Evolutionary conservation across 1,284 basidiomycete species (phyloP).

Genomic region (Wallemia ichthyophaga): DNA sequence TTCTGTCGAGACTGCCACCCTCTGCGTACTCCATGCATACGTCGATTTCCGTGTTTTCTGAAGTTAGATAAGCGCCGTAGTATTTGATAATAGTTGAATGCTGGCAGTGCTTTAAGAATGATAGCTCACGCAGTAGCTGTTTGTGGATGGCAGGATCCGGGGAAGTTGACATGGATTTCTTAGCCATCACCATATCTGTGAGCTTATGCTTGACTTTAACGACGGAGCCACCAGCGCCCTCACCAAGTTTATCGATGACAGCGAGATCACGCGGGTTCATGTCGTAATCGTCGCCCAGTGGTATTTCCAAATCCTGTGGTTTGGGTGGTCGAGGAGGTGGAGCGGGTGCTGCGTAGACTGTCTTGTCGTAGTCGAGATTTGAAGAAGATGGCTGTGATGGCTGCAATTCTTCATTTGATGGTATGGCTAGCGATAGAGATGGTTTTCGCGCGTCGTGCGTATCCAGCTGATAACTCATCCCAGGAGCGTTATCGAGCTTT

Average conservation of each 20-base stretch:
- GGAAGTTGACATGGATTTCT: constrained; percentile 77
- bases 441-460: not conserved
- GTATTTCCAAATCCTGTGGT: not conserved
- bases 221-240: constrained; percentile 86
- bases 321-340: not conserved
- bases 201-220: constrained; percentile 57
- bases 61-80: constrained; percentile 81
- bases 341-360: not conserved
- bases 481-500: not conserved
- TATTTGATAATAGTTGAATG: constrained; percentile 75
- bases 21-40: constrained; percentile 89
- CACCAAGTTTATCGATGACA: constrained; percentile 45
- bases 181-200: constrained; percentile 52
- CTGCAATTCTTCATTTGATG: not conserved
- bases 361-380: not conserved
- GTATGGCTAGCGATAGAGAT: not conserved
- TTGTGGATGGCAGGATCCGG: constrained; percentile 58
- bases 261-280: constrained; percentile 28
- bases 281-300: not conserved
- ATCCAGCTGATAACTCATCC: not conserved
- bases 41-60: constrained; percentile 70
- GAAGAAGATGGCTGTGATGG: not conserved
- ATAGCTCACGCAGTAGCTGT: constrained; percentile 73
- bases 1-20: constrained; percentile 47
- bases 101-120: constrained; percentile 53